Conservation (phyloP, 768 basidiomycete genomes). For the Lactifluus echinatus region DNA sequence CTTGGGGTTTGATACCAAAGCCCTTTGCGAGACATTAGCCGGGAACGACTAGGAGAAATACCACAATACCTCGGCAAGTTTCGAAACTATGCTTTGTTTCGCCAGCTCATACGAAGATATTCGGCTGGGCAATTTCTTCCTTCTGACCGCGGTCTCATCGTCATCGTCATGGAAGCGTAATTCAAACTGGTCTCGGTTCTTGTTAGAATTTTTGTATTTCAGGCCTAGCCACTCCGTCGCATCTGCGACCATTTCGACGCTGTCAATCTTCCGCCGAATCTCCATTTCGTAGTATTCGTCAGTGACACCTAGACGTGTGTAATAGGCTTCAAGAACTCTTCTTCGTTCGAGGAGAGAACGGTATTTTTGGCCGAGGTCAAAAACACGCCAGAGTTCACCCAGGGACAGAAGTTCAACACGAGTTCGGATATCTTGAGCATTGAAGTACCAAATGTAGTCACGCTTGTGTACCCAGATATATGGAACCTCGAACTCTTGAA, state of each 20-base stretch:
- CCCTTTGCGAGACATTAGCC: slow-evolving; percentile 38
- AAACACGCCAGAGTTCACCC: slow-evolving; percentile 86
- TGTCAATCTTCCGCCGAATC: slow-evolving; percentile 58
- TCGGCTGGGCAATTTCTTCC: slow-evolving; percentile 75
- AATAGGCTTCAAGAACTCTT: slow-evolving; percentile 51
- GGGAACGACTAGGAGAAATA: slow-evolving; percentile 3
- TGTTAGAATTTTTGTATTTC: slow-evolving; percentile 72
- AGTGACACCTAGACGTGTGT: slow-evolving; percentile 53
- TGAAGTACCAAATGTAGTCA: slow-evolving; percentile 83
- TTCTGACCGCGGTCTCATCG: slow-evolving; percentile 45
- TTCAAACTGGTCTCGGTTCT: slow-evolving; percentile 40
- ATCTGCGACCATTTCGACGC: slow-evolving; percentile 85
- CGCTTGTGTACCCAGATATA: slow-evolving; percentile 92
- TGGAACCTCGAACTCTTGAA: slow-evolving; percentile 87
- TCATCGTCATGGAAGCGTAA: slow-evolving; percentile 66
- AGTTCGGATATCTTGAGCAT: slow-evolving; percentile 51
- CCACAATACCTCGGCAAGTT: slow-evolving; percentile 64
- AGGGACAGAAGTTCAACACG: slow-evolving; percentile 64
- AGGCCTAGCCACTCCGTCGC: slow-evolving; percentile 84
- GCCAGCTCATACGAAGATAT: slow-evolving; percentile 77
- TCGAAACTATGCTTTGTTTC: slow-evolving; percentile 68
- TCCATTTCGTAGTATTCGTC: slow-evolving; percentile 74
- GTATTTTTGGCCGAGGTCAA: slow-evolving; percentile 82
- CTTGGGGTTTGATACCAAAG: slow-evolving; percentile 74
- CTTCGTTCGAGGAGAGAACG: slow-evolving; percentile 76